Percentiles rank a stretch among this genome's conserved stretches.
Evolutionary conservation across 495 filamentous ascomycete species (phyloP).

Genomic region (Penicillium pulvis): DNA sequence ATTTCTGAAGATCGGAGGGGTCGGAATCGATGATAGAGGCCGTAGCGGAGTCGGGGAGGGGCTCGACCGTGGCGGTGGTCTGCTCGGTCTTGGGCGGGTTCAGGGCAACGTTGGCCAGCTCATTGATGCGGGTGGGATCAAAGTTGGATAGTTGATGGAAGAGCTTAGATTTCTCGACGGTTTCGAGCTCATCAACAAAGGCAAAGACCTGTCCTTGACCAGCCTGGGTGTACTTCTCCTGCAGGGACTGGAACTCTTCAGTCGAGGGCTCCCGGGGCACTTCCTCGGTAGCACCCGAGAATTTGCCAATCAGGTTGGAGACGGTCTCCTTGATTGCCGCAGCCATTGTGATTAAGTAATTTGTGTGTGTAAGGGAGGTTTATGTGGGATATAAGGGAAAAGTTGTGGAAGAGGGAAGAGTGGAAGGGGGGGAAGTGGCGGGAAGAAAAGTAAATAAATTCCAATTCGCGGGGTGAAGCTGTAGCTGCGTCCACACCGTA

Average conservation of each 20-base stretch:
- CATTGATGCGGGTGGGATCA: conserved; percentile 80
- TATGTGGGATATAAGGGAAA: conserved; percentile 2
- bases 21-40: conserved; percentile 93
- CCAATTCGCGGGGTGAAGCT: conserved; percentile 30
- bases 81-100: conserved; percentile 64
- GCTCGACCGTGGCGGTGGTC: conserved; percentile 68
- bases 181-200: conserved; percentile 79
- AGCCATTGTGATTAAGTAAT: conserved; percentile 34
- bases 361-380: conserved; percentile 9
- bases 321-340: conserved; percentile 51
- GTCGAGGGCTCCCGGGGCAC: conserved; percentile 66
- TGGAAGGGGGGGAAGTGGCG: conserved; percentile 9
- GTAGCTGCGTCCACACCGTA: conserved; percentile 23
- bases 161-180: conserved; percentile 72
- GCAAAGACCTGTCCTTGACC: conserved; percentile 89
- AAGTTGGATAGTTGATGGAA: conserved; percentile 80
- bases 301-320: conserved; percentile 60
- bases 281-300: conserved; percentile 48
- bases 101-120: conserved; percentile 77
- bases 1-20: conserved; percentile 73
- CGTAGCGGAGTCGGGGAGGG: conserved; percentile 82
- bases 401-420: neutral
- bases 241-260: conserved; percentile 72
- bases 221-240: conserved; percentile 74
- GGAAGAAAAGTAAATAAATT: conserved; percentile 25